Base-by-base conservation (phyloP, 192 early-diverging fungal genomes). In the Gaertneriomyces semiglobifer region DNA sequence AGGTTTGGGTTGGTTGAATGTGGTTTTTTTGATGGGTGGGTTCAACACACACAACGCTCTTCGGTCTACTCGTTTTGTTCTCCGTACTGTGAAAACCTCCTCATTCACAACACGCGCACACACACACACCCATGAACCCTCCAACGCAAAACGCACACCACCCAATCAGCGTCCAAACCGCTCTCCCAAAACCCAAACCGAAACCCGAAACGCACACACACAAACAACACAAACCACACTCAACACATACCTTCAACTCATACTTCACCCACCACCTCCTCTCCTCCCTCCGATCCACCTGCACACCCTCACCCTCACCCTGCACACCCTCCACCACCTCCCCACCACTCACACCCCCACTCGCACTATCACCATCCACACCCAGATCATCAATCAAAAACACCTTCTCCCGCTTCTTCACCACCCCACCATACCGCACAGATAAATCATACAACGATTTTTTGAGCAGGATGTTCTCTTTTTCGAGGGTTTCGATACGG, bases 361-460 rank as follows among this genome's bases (percentile, higher is more conserved):
- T 3, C 55, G 2, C 11, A 20, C 11, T 2, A 12, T 2, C 20
- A 0, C 11, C 10, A 58, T 50, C 48, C 18, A 50, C 48, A 18
- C 57, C 14, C 39, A 58, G 5, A 20, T 33, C 12, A 16, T 46
- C 19, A 44, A 65, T 63, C 62, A 48, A 44, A 70, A 6, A 63
- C 43, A 16, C 55, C 62, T 38, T 5, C 4, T 20, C 67, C 50
- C 6, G n/a, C 40, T 66, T 73, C 56, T 77, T 75, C 7, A 68
- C 62, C 7, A 74, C 33, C 8, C 62, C 46, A 7, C 88, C 86
- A 73, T 88, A 94, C 18, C 82, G 73, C 18, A 81, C 80, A 1
- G 89, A 90, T 43, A 94, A 79, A 40, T 94, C 91, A 63, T 86
- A 92, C 39, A 94, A 81, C 7, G 85, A 88, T 69, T 92, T 92